Evolutionary conservation across 2,329 filamentous ascomycete genomes (phyloP).

Genomic region (Corynespora cassiicola): DNA sequence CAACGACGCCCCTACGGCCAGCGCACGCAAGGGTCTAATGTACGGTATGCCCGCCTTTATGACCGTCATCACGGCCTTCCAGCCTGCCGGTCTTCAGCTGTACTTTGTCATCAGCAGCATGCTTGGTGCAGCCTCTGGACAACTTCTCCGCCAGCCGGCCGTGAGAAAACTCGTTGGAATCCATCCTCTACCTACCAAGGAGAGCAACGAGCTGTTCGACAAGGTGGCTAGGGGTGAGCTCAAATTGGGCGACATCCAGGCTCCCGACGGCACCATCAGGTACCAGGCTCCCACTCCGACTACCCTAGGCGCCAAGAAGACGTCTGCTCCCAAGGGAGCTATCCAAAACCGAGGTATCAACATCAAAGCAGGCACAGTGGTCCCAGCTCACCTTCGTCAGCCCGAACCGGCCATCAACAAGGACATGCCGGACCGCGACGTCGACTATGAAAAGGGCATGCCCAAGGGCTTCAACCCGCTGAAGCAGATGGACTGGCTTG

Average conservation of each 20-base stretch:
- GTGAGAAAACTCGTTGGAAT: slow-evolving; percentile 49
- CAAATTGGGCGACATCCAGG: slow-evolving; percentile 27
- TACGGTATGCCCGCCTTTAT: slow-evolving; percentile 61
- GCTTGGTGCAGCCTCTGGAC: slow-evolving; percentile 47
- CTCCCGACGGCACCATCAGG: slow-evolving; percentile 29
- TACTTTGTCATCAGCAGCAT: slow-evolving; percentile 62
- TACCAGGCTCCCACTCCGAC: slow-evolving; percentile 32
- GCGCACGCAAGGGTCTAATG: slow-evolving; percentile 49
- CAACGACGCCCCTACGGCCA: slow-evolving; percentile 29
- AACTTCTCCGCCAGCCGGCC: slow-evolving; percentile 42
- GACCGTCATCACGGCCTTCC: slow-evolving; percentile 60
- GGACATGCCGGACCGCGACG: slow-evolving; percentile 24
- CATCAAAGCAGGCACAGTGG: slow-evolving; percentile 26
- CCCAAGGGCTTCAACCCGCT: slow-evolving; percentile 18
- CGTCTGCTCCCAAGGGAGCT: too few relatives aligned
- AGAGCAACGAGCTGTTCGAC: slow-evolving; percentile 32
- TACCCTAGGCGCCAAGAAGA: too few relatives aligned
- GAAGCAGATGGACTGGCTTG: slow-evolving; percentile 33
- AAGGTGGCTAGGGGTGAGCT: slow-evolving; percentile 34
- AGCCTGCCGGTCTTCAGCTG: slow-evolving; percentile 65
- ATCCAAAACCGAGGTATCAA: slow-evolving; percentile 27
- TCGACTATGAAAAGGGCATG: slow-evolving; percentile 26
- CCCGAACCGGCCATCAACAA: slow-evolving; percentile 19
- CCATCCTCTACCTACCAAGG: slow-evolving; percentile 24
- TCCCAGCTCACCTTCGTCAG: slow-evolving; percentile 32